Conservation (phyloP, 495 filamentous ascomycete species). For the Hyaloscypha finlandica region DNA sequence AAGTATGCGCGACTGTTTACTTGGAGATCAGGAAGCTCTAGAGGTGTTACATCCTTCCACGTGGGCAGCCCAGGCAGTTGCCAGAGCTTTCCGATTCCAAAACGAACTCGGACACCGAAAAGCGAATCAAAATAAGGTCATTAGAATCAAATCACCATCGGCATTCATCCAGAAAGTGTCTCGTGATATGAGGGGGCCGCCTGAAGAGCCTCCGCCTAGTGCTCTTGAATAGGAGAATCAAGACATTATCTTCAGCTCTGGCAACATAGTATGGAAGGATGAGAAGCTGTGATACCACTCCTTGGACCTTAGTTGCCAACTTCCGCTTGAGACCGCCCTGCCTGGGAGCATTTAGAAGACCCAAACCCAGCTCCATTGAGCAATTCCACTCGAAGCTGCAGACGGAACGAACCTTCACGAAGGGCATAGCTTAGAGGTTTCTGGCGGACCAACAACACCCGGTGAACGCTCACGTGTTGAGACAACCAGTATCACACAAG, state of each 20-base stretch:
- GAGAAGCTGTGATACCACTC: too few relatives aligned
- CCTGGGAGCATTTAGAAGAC: neutral
- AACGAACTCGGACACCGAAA: neutral
- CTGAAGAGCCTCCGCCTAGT: too few relatives aligned
- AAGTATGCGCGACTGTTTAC: neutral
- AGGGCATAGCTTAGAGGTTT: neutral
- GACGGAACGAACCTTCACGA: neutral
- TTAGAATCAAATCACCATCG: neutral
- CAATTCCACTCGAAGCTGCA: neutral
- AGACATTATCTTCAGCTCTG: too few relatives aligned
- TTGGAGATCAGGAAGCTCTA: neutral
- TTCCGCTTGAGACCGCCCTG: neutral
- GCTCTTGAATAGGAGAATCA: too few relatives aligned
- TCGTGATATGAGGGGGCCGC: too few relatives aligned
- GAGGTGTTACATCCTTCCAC: neutral
- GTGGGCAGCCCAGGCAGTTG: neutral
- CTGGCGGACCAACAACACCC: neutral
- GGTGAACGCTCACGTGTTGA: neutral
- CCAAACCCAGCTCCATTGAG: neutral
- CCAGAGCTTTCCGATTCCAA: neutral
- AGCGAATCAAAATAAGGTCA: neutral
- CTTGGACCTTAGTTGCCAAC: too few relatives aligned
- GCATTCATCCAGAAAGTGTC: too few relatives aligned
- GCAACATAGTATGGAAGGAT: too few relatives aligned
- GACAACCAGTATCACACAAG: neutral